A percentile compares a stretch with the other conserved stretches of the same genome.
These are phyloP conservation scores for Exophiala phaeomuriformis DNA, from an alignment of 2,329 filamentous ascomycete species.

Conservation along the genomic window DNA sequence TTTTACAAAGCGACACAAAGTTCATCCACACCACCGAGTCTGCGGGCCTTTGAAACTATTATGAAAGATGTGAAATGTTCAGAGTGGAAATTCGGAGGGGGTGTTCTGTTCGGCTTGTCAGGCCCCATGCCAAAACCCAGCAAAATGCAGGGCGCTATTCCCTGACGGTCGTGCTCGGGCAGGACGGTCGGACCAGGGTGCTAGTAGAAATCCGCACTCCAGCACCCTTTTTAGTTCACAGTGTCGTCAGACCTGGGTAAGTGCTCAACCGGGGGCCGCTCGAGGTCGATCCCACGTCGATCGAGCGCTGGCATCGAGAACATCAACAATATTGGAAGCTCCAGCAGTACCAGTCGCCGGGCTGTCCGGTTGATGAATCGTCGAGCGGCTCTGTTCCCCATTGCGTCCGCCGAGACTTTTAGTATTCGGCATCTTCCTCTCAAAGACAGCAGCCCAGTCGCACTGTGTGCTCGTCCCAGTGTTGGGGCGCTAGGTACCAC, in stretches of 20 bases:
- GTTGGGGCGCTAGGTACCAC: no score
- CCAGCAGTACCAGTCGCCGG: not conserved
- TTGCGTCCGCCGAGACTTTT: not conserved
- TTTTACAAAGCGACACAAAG: slow-evolving; percentile 9
- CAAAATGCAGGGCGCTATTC: slow-evolving; percentile 18
- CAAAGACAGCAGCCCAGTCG: no score
- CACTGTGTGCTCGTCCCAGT: no score
- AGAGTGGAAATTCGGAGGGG: slow-evolving; percentile 18
- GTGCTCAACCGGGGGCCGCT: slow-evolving; percentile 8
- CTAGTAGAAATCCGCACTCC: not conserved
- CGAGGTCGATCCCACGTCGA: slow-evolving; percentile 18
- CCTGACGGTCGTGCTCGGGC: slow-evolving; percentile 13
- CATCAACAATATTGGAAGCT: not conserved
- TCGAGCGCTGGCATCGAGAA: slow-evolving; percentile 8
- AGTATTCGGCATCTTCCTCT: not conserved
- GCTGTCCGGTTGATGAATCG: not conserved
- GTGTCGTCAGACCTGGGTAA: slow-evolving; percentile 20
- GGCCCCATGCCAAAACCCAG: slow-evolving; percentile 16
- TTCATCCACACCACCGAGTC: slow-evolving; percentile 16
- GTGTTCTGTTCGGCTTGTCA: slow-evolving; percentile 13
- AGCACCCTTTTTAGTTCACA: slow-evolving; percentile 3
- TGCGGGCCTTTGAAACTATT: slow-evolving; percentile 10
- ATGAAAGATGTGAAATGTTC: slow-evolving; percentile 18
- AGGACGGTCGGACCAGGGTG: slow-evolving; percentile 16
- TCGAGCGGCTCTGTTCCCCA: not conserved